phyloP scores from a whole-genome alignment of 352 stramenopile species.

The Phytopythium helicoides region DNA sequence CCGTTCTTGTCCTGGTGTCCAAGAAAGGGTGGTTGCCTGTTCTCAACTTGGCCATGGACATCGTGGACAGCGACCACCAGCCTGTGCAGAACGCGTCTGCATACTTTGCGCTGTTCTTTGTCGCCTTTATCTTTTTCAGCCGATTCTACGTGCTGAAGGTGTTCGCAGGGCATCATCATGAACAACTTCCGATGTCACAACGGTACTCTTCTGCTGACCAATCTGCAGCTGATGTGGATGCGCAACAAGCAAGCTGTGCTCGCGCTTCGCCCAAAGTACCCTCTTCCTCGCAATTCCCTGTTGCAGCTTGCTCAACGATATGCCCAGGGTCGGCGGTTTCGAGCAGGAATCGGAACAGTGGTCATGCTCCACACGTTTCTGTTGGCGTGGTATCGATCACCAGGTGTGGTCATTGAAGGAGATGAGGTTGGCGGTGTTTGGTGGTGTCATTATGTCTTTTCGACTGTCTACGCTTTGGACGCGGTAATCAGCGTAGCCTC shows the following conservation, averaged over 20 bases:
- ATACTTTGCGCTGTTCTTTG: slow-evolving; percentile 82
- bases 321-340: slow-evolving; percentile 64
- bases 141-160: slow-evolving; percentile 77
- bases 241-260: slow-evolving; percentile 63
- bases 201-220: slow-evolving; percentile 71
- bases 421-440: slow-evolving; percentile 43
- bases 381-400: slow-evolving; percentile 70
- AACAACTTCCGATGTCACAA: slow-evolving; percentile 88
- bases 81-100: slow-evolving; percentile 68
- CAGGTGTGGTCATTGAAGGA: slow-evolving; percentile 19
- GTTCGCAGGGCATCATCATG: slow-evolving; percentile 81
- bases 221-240: slow-evolving; percentile 79
- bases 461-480: slow-evolving; percentile 73
- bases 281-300: slow-evolving; percentile 53
- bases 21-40: slow-evolving; percentile 86
- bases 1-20: slow-evolving; percentile 76
- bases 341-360: slow-evolving; percentile 53
- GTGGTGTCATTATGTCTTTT: slow-evolving; percentile 81
- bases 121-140: slow-evolving; percentile 76
- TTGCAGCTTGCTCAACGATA: slow-evolving; percentile 59
- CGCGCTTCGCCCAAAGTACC: slow-evolving; percentile 70
- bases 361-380: slow-evolving; percentile 73
- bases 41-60: slow-evolving; percentile 83
- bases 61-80: slow-evolving; percentile 66
- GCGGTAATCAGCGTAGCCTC: slow-evolving; percentile 64